A percentile compares a stretch with the other conserved stretches of the same genome.
These are phyloP conservation scores for Proliferodiscus dingleyae DNA, from an alignment of 2,329 filamentous ascomycete species.

Conservation along the genomic window DNA sequence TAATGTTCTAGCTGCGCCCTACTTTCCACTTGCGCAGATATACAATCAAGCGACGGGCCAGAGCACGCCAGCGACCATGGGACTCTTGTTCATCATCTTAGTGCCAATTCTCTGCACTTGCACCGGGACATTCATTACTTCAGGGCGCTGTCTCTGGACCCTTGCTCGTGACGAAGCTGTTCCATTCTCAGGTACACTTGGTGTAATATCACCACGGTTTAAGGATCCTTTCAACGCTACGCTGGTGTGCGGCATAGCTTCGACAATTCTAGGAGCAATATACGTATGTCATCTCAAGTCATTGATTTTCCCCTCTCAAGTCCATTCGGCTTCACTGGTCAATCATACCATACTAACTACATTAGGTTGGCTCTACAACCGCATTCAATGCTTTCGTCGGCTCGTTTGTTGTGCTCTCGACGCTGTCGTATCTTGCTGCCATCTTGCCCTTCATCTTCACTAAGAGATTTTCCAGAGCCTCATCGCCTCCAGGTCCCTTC, in stretches of 20 bases:
- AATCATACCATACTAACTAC: too few species aligned
- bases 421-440: conserved; percentile 56
- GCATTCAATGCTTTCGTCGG: conserved; percentile 65
- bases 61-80: conserved; percentile 48
- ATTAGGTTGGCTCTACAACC: conserved; percentile 58
- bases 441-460: conserved; percentile 54
- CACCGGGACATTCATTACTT: conserved; percentile 54
- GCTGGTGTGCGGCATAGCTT: conserved; percentile 43
- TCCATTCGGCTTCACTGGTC: too few species aligned
- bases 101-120: conserved; percentile 47
- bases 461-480: conserved; percentile 27
- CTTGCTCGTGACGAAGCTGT: conserved; percentile 53
- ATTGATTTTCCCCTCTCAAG: too few species aligned
- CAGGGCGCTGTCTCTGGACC: conserved; percentile 59
- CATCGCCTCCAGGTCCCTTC: conserved; percentile 8
- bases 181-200: conserved; percentile 45
- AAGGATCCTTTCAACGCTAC: conserved; percentile 53
- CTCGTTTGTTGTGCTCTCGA: conserved; percentile 50
- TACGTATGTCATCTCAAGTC: neutral
- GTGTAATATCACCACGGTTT: conserved; percentile 40
- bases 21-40: conserved; percentile 62
- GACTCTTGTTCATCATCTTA: conserved; percentile 49
- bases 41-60: conserved; percentile 56
- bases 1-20: conserved; percentile 44
- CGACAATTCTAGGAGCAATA: conserved; percentile 55